A percentile compares a stretch with the other conserved stretches of the same genome.
These are phyloP conservation scores for Stephanodiscus minutulus DNA, from an alignment of 108 stramenopile genomes.

Conservation along the genomic window DNA sequence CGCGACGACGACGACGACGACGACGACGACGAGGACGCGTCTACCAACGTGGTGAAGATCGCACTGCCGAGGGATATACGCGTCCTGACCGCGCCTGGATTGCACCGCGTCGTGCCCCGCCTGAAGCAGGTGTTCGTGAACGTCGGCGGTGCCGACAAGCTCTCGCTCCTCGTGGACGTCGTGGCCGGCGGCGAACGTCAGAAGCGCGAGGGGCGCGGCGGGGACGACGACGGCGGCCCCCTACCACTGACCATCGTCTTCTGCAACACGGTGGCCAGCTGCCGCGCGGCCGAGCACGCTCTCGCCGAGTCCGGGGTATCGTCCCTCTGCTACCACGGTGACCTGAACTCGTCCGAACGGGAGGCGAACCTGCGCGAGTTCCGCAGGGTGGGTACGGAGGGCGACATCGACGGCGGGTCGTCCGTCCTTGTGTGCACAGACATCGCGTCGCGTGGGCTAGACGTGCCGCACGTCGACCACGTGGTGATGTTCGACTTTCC, in stretches of 20 bases:
- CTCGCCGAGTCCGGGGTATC: conserved; percentile 76
- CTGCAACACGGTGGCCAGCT: conserved; percentile 95
- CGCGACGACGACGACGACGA: conserved; percentile 1
- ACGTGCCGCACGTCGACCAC: conserved; percentile 88
- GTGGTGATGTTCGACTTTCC: conserved; percentile 96
- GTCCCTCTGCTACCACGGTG: conserved; percentile 85
- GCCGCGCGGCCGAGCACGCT: conserved; percentile 90
- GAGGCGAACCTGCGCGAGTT: conserved; percentile 64
- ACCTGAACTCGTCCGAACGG: conserved; percentile 78
- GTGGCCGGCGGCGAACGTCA: conserved; percentile 46
- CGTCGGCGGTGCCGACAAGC: conserved; percentile 90
- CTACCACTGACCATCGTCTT: conserved; percentile 82
- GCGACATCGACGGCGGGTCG: conserved; percentile 41
- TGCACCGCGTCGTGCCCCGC: conserved; percentile 90
- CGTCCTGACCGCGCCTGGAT: conserved; percentile 81
- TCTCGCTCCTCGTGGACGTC: conserved; percentile 79
- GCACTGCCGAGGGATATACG: conserved; percentile 69
- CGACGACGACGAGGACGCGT: conserved; percentile 8
- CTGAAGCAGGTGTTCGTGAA: conserved; percentile 91
- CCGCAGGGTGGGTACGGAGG: conserved; percentile 46
- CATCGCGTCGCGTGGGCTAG: conserved; percentile 94
- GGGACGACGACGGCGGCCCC: conserved; percentile 8
- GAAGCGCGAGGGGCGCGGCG: conserved; percentile 25
- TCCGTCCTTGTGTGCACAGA: conserved; percentile 93
- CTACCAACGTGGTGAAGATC: conserved; percentile 45